These are phyloP conservation scores for Neurospora crassa DNA, from an alignment of 2,329 filamentous ascomycete species.

Conservation along the genomic window DNA sequence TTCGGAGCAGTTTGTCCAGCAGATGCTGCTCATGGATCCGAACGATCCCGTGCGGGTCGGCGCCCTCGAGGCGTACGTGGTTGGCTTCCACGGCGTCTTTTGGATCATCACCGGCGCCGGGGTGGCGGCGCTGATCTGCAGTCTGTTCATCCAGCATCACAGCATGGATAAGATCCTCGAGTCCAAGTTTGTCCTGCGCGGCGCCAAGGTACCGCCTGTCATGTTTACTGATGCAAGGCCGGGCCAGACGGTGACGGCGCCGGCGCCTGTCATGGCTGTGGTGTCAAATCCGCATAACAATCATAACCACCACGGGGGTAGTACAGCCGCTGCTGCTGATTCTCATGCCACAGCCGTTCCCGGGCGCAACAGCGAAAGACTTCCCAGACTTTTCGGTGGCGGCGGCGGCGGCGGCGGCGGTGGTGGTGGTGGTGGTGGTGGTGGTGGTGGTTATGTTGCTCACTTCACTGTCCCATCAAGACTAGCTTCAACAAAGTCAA, in stretches of 20 bases:
- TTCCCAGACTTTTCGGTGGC: neutral
- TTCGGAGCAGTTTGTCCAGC: conserved; percentile 19
- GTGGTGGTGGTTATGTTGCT: neutral
- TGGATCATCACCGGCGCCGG: conserved; percentile 17
- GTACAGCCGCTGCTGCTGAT: neutral
- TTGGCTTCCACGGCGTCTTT: conserved; percentile 19
- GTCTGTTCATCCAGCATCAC: conserved; percentile 14
- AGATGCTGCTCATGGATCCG: conserved; percentile 15
- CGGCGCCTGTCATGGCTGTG: neutral
- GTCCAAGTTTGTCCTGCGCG: conserved; percentile 16
- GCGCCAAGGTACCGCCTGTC: neutral
- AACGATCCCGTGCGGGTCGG: conserved; percentile 14
- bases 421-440: neutral
- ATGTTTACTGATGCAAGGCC: neutral
- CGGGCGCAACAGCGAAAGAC: neutral
- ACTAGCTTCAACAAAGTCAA: neutral
- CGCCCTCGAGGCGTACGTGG: conserved; percentile 16
- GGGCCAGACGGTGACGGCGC: neutral
- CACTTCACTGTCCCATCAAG: neutral
- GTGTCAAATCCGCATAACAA: neutral
- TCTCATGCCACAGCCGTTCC: neutral
- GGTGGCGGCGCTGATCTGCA: conserved; percentile 11
- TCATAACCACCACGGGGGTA: neutral
- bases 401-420: neutral
- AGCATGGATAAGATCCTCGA: conserved; percentile 20